Percentiles rank a stretch among this genome's conserved stretches.
These are phyloP conservation scores for Aspergillus pseudotamarii DNA, from an alignment of 2,329 filamentous ascomycete genomes.

Conservation along the genomic window DNA sequence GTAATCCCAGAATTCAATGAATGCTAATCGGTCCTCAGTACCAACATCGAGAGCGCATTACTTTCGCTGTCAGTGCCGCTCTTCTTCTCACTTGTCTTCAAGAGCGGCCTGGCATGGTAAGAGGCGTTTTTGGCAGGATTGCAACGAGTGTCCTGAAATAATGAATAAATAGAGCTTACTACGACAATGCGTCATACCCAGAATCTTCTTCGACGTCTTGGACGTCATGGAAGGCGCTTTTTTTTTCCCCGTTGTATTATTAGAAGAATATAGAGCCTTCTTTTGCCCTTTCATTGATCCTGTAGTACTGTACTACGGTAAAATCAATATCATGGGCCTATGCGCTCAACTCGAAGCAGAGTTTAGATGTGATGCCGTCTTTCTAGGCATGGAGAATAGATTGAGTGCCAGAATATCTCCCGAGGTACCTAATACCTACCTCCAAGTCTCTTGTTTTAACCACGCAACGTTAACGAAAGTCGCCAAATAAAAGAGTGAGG, in stretches of 20 bases:
- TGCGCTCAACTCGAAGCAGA: neutral
- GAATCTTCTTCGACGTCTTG: neutral
- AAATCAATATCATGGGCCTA: neutral
- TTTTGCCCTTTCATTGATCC: neutral
- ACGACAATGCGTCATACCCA: neutral
- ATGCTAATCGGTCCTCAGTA: conserved; percentile 46
- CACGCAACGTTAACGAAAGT: too few species aligned
- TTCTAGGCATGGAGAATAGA: neutral
- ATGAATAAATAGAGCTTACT: neutral
- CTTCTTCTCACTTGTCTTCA: conserved; percentile 69
- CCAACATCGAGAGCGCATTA: conserved; percentile 68
- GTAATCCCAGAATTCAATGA: conserved; percentile 12
- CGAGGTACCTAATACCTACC: neutral
- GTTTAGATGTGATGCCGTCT: neutral
- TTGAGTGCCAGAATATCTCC: neutral
- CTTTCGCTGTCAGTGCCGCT: conserved; percentile 69
- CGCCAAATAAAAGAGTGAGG: too few species aligned
- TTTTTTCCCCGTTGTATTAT: neutral
- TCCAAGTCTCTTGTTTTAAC: too few species aligned
- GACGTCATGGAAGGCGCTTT: neutral
- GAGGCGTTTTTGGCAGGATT: conserved; percentile 69
- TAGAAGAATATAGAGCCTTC: neutral
- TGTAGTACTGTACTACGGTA: neutral
- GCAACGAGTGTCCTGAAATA: conserved; percentile 30
- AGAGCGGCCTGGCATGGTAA: conserved; percentile 65